These are phyloP conservation scores for Hypomyces perniciosus DNA, from an alignment of 2,329 filamentous ascomycete genomes.

Conservation along the genomic window DNA sequence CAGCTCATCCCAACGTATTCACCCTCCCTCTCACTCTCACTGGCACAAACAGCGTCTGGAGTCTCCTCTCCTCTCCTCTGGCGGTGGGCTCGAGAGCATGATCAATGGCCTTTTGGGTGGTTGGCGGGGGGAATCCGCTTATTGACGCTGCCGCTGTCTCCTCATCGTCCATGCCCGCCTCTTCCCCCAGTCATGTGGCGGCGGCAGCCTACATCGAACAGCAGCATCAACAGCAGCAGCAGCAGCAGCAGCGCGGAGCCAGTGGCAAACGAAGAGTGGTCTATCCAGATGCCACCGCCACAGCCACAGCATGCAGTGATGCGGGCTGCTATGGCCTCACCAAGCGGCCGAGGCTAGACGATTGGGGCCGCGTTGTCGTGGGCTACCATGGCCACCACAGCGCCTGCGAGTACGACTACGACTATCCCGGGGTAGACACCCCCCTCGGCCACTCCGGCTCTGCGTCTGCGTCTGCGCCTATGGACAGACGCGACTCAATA, in stretches of 20 bases:
- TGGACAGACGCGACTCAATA: slow-evolving; percentile 19
- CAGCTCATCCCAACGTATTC: not conserved
- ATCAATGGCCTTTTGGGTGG: slow-evolving; percentile 37
- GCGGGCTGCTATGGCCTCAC: slow-evolving; percentile 10
- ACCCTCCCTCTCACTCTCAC: not conserved
- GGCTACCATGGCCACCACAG: slow-evolving; percentile 4
- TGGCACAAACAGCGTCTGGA: not conserved
- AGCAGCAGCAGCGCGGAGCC: slow-evolving; percentile 1
- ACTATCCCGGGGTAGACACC: not conserved
- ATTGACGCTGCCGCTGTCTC: slow-evolving; percentile 16
- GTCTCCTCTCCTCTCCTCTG: not conserved
- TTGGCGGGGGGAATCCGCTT: slow-evolving; percentile 26
- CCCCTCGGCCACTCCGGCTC: not conserved
- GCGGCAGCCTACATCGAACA: slow-evolving; percentile 8
- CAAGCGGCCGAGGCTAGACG: slow-evolving; percentile 11
- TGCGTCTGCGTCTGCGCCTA: not conserved
- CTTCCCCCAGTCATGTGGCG: slow-evolving; percentile 5
- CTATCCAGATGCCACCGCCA: slow-evolving; percentile 7
- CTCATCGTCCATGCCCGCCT: slow-evolving; percentile 1
- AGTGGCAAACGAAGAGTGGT: slow-evolving; percentile 11
- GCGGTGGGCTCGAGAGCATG: slow-evolving; percentile 22
- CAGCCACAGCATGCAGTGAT: slow-evolving; percentile 5
- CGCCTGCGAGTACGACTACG: slow-evolving; percentile 1
- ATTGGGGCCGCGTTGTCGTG: slow-evolving; percentile 11
- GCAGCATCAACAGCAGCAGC: slow-evolving; percentile 2